Evolutionary conservation across 805 yeast genomes (phyloP).

Genomic region (Candida ovalis): DNA sequence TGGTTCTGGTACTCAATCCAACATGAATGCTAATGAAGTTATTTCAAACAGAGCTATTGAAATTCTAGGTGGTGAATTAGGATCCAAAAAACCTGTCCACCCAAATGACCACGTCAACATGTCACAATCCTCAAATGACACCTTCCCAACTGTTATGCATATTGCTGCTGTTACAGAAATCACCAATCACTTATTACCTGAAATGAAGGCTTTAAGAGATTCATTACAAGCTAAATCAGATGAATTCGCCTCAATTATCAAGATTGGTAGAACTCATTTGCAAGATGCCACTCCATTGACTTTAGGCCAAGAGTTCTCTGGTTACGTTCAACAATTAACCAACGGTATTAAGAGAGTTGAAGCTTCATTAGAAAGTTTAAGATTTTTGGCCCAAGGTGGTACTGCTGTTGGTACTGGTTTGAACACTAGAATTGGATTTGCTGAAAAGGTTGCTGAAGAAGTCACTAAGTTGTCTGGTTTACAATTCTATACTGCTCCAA

Average conservation of each 20-base stretch:
- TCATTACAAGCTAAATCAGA: conserved; percentile 73
- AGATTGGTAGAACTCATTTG: conserved; percentile 97
- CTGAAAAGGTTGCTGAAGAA: conserved; percentile 78
- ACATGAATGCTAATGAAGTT: conserved; percentile 99
- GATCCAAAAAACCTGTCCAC: conserved; percentile 92
- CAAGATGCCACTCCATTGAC: conserved; percentile 99
- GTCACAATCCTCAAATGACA: conserved; percentile 98
- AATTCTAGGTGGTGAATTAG: conserved; percentile 85
- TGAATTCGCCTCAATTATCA: conserved; percentile 86
- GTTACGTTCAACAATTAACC: conserved; percentile 89
- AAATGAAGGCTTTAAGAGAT: conserved; percentile 70
- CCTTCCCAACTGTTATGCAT: conserved; percentile 99
- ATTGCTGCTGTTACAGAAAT: conserved; percentile 96
- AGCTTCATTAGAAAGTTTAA: conserved; percentile 67
- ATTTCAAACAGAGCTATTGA: conserved; percentile 98
- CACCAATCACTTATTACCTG: conserved; percentile 70
- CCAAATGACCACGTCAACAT: conserved; percentile 98
- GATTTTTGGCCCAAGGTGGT: conserved; percentile 96
- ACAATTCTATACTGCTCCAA: conserved; percentile 91
- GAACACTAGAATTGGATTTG: conserved; percentile 90
- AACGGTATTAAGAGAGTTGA: conserved; percentile 89
- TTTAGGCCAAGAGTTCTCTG: conserved; percentile 96
- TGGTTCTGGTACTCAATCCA: conserved; percentile 97
- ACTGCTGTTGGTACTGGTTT: conserved; percentile 99
- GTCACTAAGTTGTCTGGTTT: conserved; percentile 85